Percentiles rank a stretch among this genome's conserved stretches.
These are phyloP conservation scores for Fusarium continuum DNA, from an alignment of 2,329 filamentous ascomycete genomes.

Conservation along the genomic window DNA sequence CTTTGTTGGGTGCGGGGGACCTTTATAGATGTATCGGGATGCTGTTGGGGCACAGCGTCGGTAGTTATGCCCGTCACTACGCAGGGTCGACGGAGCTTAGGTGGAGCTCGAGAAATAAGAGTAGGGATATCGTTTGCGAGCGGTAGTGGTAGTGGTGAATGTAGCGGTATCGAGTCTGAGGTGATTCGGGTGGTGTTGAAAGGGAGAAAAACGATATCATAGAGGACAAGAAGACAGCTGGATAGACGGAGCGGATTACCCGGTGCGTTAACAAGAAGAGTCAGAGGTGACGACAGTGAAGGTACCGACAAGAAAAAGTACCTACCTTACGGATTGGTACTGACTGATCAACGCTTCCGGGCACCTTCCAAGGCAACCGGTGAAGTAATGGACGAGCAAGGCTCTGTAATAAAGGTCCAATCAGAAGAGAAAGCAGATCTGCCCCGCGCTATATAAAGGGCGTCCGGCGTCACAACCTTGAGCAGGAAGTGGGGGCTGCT, in stretches of 20 bases:
- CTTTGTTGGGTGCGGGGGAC: slow-evolving; percentile 26
- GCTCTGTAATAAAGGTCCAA: slow-evolving; percentile 14
- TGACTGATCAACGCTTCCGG: slow-evolving; percentile 21
- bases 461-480: too few species aligned
- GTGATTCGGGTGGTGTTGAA: slow-evolving; percentile 2
- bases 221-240: neutral
- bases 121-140: slow-evolving; percentile 14
- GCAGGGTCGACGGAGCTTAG: neutral
- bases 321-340: slow-evolving; percentile 29
- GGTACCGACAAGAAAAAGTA: slow-evolving; percentile 19
- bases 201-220: slow-evolving; percentile 10
- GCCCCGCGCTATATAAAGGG: slow-evolving; percentile 25
- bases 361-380: slow-evolving; percentile 31
- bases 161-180: neutral
- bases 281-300: slow-evolving; percentile 29
- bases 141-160: neutral
- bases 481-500: slow-evolving; percentile 16
- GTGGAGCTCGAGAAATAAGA: slow-evolving; percentile 14
- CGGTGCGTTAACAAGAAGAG: slow-evolving; percentile 10
- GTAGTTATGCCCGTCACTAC: slow-evolving; percentile 5
- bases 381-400: slow-evolving; percentile 18
- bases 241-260: slow-evolving; percentile 31
- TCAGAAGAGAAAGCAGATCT: slow-evolving; percentile 8
- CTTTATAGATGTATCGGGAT: slow-evolving; percentile 17
- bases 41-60: slow-evolving; percentile 6